Evolutionary conservation across 1,284 basidiomycete genomes (phyloP).

Genomic region (Kwoniella shivajii): DNA sequence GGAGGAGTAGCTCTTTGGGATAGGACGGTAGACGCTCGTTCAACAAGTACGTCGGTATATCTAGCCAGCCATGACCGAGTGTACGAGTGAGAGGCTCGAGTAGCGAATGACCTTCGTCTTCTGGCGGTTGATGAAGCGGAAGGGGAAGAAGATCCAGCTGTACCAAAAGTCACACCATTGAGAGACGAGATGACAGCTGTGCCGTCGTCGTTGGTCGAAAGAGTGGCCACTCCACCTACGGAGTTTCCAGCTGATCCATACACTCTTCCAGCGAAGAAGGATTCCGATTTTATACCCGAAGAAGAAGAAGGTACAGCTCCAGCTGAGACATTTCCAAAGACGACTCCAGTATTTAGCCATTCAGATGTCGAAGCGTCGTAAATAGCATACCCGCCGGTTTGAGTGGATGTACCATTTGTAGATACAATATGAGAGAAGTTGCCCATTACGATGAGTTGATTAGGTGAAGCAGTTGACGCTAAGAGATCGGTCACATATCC

Average conservation of each 20-base stretch:
- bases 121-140: conserved; percentile 37
- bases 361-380: conserved; percentile 68
- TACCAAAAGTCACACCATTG: conserved; percentile 37
- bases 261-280: conserved; percentile 56
- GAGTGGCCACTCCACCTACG: conserved; percentile 54
- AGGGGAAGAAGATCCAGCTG: conserved; percentile 25
- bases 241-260: conserved; percentile 50
- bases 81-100: conserved; percentile 49
- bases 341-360: conserved; percentile 72
- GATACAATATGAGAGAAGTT: conserved; percentile 67
- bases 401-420: conserved; percentile 52
- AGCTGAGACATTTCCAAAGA: conserved; percentile 69
- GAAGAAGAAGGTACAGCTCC: conserved; percentile 62
- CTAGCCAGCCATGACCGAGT: conserved; percentile 36
- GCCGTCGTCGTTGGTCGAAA: conserved; percentile 48
- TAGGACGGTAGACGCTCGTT: conserved; percentile 30
- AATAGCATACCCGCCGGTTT: conserved; percentile 70
- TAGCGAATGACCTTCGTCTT: conserved; percentile 53
- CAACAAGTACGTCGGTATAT: conserved; percentile 33
- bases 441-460: conserved; percentile 68
- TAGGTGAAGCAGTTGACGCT: conserved; percentile 54
- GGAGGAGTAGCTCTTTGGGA: conserved; percentile 59
- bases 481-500: conserved; percentile 69
- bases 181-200: conserved; percentile 33
- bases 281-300: conserved; percentile 10